Percentiles rank a stretch among this genome's conserved stretches.
Conservation (phyloP, 2,329 filamentous ascomycete species). For the Penicillium sp. region DNA sequence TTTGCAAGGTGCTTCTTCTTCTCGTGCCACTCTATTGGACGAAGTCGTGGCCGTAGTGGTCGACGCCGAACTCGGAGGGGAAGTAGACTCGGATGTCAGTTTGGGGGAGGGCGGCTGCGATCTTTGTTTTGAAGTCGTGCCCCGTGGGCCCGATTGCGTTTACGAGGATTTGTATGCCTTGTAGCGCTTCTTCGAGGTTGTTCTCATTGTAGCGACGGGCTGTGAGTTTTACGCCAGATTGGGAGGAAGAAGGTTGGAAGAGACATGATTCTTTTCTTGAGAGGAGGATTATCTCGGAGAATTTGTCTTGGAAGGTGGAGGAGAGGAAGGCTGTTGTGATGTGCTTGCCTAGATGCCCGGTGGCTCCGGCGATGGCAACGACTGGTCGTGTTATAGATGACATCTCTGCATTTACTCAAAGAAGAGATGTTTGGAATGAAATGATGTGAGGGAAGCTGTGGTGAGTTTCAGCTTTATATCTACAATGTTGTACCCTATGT, state of each 20-base stretch:
- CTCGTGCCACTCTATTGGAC: constrained; percentile 8
- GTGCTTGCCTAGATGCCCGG: constrained; percentile 15
- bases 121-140: constrained; percentile 30
- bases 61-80: constrained; percentile 38
- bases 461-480: neutral
- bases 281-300: constrained; percentile 27
- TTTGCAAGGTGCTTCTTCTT: constrained; percentile 5
- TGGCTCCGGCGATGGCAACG: constrained; percentile 28
- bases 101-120: constrained; percentile 23
- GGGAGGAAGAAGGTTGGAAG: neutral
- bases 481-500: neutral
- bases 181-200: constrained; percentile 24
- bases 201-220: constrained; percentile 20
- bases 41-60: constrained; percentile 29
- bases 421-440: no score
- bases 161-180: constrained; percentile 34
- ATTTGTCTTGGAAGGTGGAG: constrained; percentile 14
- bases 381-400: constrained; percentile 1
- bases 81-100: constrained; percentile 34
- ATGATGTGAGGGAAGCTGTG: neutral
- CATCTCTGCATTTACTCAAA: neutral
- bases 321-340: constrained; percentile 25
- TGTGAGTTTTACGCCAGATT: constrained; percentile 12
- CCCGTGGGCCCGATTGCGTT: constrained; percentile 29
- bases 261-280: constrained; percentile 13